Conservation (phyloP, 805 yeast species). For the Cyberlindnera xylosilytica region DNA sequence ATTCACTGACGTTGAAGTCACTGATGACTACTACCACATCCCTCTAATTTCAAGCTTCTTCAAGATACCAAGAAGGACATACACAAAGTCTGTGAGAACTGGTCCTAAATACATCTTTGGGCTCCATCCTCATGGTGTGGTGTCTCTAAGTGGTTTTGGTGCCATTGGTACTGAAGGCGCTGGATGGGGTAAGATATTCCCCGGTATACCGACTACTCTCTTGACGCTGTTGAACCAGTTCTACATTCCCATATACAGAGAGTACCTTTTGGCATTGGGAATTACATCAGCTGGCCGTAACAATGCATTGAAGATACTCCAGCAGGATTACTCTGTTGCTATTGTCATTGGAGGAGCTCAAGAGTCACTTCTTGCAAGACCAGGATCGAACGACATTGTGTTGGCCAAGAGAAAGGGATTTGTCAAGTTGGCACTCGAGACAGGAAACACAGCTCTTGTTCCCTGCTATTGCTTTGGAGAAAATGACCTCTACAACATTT, state of each 20-base stretch:
- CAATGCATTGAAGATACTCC: conserved; percentile 64
- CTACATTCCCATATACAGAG: conserved; percentile 79
- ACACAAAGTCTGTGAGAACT: conserved; percentile 34
- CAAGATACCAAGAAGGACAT: conserved; percentile 24
- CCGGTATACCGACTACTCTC: conserved; percentile 78
- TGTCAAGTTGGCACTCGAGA: conserved; percentile 76
- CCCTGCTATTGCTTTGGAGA: conserved; percentile 94
- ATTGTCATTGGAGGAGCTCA: conserved; percentile 96
- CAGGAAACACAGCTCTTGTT: conserved; percentile 75
- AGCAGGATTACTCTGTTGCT: conserved; percentile 69
- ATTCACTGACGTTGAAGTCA: conserved; percentile 38
- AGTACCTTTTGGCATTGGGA: conserved; percentile 78
- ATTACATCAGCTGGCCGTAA: conserved; percentile 77
- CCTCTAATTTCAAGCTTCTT: conserved; percentile 13
- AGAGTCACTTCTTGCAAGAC: conserved; percentile 70
- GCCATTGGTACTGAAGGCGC: conserved; percentile 81
- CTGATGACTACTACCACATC: conserved; percentile 20
- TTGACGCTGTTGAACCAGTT: conserved; percentile 84
- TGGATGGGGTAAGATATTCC: conserved; percentile 62
- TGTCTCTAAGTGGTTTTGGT: conserved; percentile 88
- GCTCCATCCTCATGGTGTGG: conserved; percentile 95
- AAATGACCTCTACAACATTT: conserved; percentile 56
- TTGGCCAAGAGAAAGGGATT: conserved; percentile 82
- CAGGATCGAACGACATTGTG: conserved; percentile 62
- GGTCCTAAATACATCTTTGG: conserved; percentile 87